Percentiles rank a stretch among this genome's conserved stretches.
Conservation (phyloP, 345 rosid species). For the Moricandia arvensis region DNA sequence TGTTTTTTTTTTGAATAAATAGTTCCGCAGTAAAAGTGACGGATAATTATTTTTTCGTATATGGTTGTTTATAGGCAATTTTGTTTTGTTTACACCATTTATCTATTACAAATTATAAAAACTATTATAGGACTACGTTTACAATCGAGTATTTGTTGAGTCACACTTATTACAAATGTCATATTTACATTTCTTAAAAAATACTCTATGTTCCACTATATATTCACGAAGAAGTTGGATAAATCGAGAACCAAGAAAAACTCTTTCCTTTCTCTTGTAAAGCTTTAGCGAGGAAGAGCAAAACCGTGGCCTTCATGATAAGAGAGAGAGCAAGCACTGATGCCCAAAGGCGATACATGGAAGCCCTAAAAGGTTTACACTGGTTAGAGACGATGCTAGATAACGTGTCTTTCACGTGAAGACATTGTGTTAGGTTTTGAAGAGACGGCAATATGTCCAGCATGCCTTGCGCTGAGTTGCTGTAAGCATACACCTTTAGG, state of each 20-base stretch:
- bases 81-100: too few relatives aligned
- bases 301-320: slow-evolving; percentile 44
- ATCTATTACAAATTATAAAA: too few relatives aligned
- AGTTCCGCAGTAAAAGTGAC: slow-evolving; percentile 30
- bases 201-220: neutral
- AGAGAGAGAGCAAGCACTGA: slow-evolving; percentile 54
- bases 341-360: slow-evolving; percentile 50
- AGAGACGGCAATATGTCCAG: slow-evolving; percentile 51
- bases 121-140: too few relatives aligned
- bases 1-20: slow-evolving; percentile 16
- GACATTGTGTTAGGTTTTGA: slow-evolving; percentile 49
- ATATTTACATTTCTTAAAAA: slow-evolving; percentile 22
- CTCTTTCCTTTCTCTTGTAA: slow-evolving; percentile 48
- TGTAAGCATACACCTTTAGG: slow-evolving; percentile 47
- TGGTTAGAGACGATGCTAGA: slow-evolving; percentile 42
- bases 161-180: slow-evolving; percentile 27
- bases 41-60: slow-evolving; percentile 22
- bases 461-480: slow-evolving; percentile 48
- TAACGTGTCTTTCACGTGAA: slow-evolving; percentile 43
- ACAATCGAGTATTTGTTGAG: neutral
- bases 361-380: slow-evolving; percentile 46
- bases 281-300: slow-evolving; percentile 45
- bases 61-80: neutral
- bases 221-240: slow-evolving; percentile 16
- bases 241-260: slow-evolving; percentile 45